Percentiles rank a stretch among this genome's conserved stretches.
Conservation (phyloP, 169 alveolate species). For the Plasmodium ovale region DNA sequence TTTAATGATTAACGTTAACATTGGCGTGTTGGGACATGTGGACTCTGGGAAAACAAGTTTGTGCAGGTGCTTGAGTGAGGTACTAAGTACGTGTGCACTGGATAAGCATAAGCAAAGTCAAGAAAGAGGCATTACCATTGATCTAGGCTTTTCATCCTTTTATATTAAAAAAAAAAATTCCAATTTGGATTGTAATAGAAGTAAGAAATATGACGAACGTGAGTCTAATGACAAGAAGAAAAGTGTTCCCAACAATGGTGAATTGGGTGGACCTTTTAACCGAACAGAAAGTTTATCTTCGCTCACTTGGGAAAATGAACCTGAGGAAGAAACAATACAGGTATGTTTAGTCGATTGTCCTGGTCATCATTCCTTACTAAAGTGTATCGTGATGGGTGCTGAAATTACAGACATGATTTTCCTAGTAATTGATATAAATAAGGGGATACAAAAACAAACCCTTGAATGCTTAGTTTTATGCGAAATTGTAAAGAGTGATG, state of each 20-base stretch:
- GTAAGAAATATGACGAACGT: not conserved
- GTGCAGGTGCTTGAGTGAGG: constrained; percentile 87
- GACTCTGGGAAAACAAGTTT: constrained; percentile 95
- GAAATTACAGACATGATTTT: constrained; percentile 92
- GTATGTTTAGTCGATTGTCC: constrained; percentile 96
- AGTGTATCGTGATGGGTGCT: constrained; percentile 94
- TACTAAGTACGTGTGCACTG: constrained; percentile 92
- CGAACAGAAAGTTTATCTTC: constrained; percentile 80
- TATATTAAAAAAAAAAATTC: constrained; percentile 60
- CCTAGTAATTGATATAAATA: constrained; percentile 91
- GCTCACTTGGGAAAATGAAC: constrained; percentile 13
- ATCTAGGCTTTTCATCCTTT: constrained; percentile 94
- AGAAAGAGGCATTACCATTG: constrained; percentile 94
- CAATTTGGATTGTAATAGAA: not conserved
- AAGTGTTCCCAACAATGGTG: not conserved
- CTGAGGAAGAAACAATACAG: constrained; percentile 79
- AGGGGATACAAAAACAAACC: constrained; percentile 94
- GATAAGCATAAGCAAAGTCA: constrained; percentile 94
- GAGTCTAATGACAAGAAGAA: not conserved
- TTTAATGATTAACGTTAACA: constrained; percentile 83
- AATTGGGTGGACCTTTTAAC: not conserved
- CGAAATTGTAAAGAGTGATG: constrained; percentile 89
- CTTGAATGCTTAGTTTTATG: constrained; percentile 94
- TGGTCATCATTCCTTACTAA: constrained; percentile 95
- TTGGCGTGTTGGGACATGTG: constrained; percentile 95